Conservation (phyloP, 306 rosid genomes). For the Castanea mollissima region DNA sequence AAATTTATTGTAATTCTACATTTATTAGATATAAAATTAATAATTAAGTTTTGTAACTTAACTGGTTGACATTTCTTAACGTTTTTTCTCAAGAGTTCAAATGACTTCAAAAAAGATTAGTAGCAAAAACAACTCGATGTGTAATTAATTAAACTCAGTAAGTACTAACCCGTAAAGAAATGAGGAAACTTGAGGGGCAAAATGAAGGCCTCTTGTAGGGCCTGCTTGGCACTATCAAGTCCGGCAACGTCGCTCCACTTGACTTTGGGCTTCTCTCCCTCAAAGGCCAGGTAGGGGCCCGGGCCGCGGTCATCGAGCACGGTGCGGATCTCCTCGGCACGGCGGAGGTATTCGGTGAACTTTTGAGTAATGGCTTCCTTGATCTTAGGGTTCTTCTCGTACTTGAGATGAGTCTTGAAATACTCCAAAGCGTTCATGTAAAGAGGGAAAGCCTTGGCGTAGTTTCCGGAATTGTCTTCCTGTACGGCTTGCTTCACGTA, state of each 20-base stretch:
- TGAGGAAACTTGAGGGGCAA: constrained; percentile 91
- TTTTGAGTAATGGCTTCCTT: constrained; percentile 92
- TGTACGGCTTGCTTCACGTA: constrained; percentile 93
- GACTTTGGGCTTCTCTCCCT: constrained; percentile 74
- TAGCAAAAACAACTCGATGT: too few species aligned
- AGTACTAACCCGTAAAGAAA: constrained; percentile 75
- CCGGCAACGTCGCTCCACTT: constrained; percentile 99
- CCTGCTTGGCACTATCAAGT: constrained; percentile 90
- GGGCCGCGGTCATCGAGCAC: constrained; percentile 85
- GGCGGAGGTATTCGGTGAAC: constrained; percentile 88
- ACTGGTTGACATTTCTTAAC: too few species aligned
- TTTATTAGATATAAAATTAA: too few species aligned
- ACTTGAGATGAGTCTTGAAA: constrained; percentile 87
- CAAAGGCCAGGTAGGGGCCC: constrained; percentile 57
- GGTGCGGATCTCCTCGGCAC: constrained; percentile 94
- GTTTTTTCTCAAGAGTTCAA: too few species aligned
- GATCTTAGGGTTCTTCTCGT: constrained; percentile 93
- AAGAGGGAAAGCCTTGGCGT: constrained; percentile 93
- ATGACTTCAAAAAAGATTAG: too few species aligned
- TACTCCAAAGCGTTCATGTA: constrained; percentile 97
- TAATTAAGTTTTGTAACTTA: too few species aligned
- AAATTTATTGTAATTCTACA: too few species aligned
- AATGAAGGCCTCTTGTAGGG: constrained; percentile 92
- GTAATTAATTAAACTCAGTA: too few species aligned
- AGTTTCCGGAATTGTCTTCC: constrained; percentile 88